phyloP scores from a whole-genome alignment of 2,329 filamentous ascomycete genomes.

The Apiospora saccharicola region DNA sequence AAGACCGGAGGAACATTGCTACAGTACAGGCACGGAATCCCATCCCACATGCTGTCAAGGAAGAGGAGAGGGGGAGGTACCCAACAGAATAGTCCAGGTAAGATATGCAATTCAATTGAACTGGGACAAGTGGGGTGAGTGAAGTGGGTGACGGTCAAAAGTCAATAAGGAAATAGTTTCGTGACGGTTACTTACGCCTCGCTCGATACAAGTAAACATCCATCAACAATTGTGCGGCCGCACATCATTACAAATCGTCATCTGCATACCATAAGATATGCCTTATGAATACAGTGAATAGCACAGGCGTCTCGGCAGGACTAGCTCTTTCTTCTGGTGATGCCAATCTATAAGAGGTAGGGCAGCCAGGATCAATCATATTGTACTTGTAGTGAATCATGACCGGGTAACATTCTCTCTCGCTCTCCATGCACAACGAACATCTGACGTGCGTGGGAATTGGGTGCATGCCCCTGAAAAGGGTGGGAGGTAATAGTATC shows the following conservation, averaged over 20 bases:
- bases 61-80: background rate
- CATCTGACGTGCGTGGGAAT: background rate
- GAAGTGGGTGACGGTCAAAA: conserved; percentile 6
- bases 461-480: conserved; percentile 1
- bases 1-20: background rate
- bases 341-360: background rate
- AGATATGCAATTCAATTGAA: background rate
- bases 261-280: background rate
- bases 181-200: conserved; percentile 6
- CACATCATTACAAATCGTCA: conserved; percentile 2
- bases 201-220: background rate
- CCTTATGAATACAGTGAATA: background rate
- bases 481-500: background rate
- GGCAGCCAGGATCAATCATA: background rate
- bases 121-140: background rate
- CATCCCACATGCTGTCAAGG: conserved; percentile 1
- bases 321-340: background rate
- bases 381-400: background rate
- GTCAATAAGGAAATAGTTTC: conserved; percentile 17
- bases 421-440: background rate
- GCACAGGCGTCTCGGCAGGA: background rate
- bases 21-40: background rate
- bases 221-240: background rate
- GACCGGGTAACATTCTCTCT: background rate
- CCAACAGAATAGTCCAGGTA: background rate